These are phyloP conservation scores for Pyrrhoderma noxium DNA, from an alignment of 1,284 basidiomycete species.

Conservation along the genomic window DNA sequence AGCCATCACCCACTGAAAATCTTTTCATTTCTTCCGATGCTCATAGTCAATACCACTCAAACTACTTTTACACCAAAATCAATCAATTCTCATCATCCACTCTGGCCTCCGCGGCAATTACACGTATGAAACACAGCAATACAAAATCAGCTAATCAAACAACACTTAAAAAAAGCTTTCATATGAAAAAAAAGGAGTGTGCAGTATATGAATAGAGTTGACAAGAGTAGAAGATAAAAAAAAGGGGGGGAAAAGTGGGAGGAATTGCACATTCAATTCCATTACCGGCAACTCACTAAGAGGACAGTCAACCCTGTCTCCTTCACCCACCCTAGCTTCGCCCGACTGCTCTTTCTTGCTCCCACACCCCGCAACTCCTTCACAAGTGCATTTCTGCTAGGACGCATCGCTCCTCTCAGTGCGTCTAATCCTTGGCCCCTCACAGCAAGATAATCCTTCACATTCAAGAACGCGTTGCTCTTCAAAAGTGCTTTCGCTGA, in stretches of 20 bases:
- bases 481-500: conserved; percentile 59
- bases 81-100: too few species aligned
- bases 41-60: too few species aligned
- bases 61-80: too few species aligned
- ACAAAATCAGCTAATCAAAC: not conserved
- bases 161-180: not conserved
- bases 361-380: conserved; percentile 43
- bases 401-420: conserved; percentile 53
- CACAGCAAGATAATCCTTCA: conserved; percentile 62
- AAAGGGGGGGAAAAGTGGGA: not conserved
- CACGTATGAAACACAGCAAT: not conserved
- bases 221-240: not conserved
- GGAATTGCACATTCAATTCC: conserved; percentile 2
- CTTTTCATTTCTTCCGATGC: not conserved
- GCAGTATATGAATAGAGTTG: too few species aligned
- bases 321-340: conserved; percentile 53
- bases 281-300: conserved; percentile 37
- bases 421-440: conserved; percentile 55
- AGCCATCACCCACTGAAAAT: not conserved
- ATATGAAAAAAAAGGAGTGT: not conserved
- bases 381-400: conserved; percentile 50
- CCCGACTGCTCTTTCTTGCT: conserved; percentile 29
- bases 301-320: conserved; percentile 55
- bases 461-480: conserved; percentile 57
- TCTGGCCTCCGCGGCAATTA: too few species aligned